Evolutionary conservation across 805 yeast species (phyloP).

Genomic region (Zygosaccharomyces bailii): DNA sequence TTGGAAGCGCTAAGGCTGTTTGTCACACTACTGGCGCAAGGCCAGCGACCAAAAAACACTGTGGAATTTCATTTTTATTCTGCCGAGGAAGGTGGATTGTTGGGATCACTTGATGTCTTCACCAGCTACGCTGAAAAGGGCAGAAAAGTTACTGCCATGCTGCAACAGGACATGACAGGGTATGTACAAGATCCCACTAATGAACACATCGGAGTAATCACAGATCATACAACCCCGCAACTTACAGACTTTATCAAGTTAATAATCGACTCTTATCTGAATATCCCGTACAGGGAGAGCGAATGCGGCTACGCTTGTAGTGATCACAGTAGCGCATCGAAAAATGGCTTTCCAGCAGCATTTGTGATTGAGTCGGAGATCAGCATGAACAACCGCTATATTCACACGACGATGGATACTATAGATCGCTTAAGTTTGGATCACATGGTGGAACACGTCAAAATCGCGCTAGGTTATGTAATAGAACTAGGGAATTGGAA

Average conservation of each 20-base stretch:
- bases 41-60: conserved; percentile 60
- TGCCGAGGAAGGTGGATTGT: conserved; percentile 90
- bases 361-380: conserved; percentile 78
- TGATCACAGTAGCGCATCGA: conserved; percentile 84
- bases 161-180: conserved; percentile 96
- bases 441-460: conserved; percentile 79
- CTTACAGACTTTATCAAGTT: conserved; percentile 61
- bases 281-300: conserved; percentile 69
- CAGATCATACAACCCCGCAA: conserved; percentile 57
- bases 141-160: conserved; percentile 67
- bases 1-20: conserved; percentile 72
- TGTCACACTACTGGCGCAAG: conserved; percentile 31
- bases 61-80: conserved; percentile 92
- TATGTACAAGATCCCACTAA: conserved; percentile 53
- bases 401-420: conserved; percentile 78
- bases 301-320: conserved; percentile 90
- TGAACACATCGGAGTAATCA: conserved; percentile 73
- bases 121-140: conserved; percentile 43
- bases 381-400: conserved; percentile 58
- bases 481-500: conserved; percentile 55
- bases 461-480: conserved; percentile 68
- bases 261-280: conserved; percentile 58
- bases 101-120: conserved; percentile 82
- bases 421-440: conserved; percentile 72
- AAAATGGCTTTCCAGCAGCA: conserved; percentile 79